Base-by-base conservation (phyloP, 2,329 filamentous ascomycete species). In the Hypomyces rosellus region DNA sequence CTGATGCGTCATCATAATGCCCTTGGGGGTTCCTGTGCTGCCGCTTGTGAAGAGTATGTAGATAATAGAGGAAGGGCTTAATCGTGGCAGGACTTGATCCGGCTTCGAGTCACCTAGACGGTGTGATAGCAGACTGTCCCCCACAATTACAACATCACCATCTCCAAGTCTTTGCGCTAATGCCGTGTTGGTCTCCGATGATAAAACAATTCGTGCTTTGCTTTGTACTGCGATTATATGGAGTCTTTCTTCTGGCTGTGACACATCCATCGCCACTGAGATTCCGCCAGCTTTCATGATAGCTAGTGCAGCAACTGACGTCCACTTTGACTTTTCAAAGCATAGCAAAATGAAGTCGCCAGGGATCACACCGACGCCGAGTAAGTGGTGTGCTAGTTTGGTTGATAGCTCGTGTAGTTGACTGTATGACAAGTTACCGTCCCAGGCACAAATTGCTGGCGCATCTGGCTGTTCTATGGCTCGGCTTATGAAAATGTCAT, bases 31-130 rank as follows among this genome's bases (percentile, higher is more conserved):
- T 8, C 77, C 77, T 0, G 77, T 80, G 38, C 73, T 78, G 33
- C 77, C 77, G 2, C 76, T 79, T 8, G 77, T 81, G 61, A 78
- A 80, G 59, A 78, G 74, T 55, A 76, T 73, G 41, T 63, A 66
- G 37, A 33, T 15, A 45, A 25, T 8, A 20, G n/a, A 30, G 2
- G 25, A 30, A 30, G 25, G 9, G 6, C 25, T 30, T 7, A 8
- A 11, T 30, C 9, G 25, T 2, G 25, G 25, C 25, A 30, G 6
- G 6, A 30, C 9, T 8, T 30, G 25, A 30, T 30, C 25, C 9
- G 25, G 8, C 6, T 7, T 30, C 9, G 25, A 30, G 25, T 30
- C 25, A 11, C 6, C 6, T 4, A 11, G 9, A 7, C 2, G 8
- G 25, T 30, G 2, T 8, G 9, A 30, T 3, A 30, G 9, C 25